Percentiles rank a stretch among this genome's conserved stretches.
Evolutionary conservation across 768 basidiomycete species (phyloP).

Genomic region (Exidia glandulosa): DNA sequence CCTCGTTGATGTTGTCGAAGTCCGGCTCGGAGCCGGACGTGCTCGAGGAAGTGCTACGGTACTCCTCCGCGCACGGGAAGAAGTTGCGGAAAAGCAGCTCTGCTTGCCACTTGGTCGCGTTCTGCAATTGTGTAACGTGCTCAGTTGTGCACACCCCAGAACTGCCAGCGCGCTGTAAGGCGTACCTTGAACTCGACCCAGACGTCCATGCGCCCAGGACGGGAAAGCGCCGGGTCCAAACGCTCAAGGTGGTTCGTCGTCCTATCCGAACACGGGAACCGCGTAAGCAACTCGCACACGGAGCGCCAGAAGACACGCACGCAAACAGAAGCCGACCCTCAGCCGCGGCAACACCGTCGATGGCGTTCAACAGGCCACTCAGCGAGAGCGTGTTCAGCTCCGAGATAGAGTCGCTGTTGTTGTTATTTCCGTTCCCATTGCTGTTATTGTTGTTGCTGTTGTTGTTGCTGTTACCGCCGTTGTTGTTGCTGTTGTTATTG

Average conservation of each 20-base stretch:
- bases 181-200: constrained; percentile 59
- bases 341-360: constrained; percentile 78
- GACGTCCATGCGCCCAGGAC: constrained; percentile 81
- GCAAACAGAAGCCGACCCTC: constrained; percentile 86
- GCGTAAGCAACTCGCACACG: not conserved
- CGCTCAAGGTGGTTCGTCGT: constrained; percentile 89
- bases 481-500: constrained; percentile 20
- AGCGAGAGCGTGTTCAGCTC: constrained; percentile 74
- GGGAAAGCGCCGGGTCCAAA: constrained; percentile 81
- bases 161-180: not conserved
- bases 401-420: constrained; percentile 32
- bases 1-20: not conserved
- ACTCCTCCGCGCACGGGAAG: constrained; percentile 52
- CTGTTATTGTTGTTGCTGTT: constrained; percentile 31
- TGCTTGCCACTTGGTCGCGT: constrained; percentile 71
- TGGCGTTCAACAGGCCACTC: constrained; percentile 71
- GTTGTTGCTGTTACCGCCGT: constrained; percentile 33
- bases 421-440: too few species aligned
- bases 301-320: constrained; percentile 13
- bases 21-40: not conserved
- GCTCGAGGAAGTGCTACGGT: not conserved
- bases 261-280: not conserved
- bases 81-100: constrained; percentile 83
- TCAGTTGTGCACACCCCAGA: not conserved
- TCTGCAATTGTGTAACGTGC: too few species aligned